Conservation (phyloP, 306 rosid species). For the Notholithocarpus densiflorus region DNA sequence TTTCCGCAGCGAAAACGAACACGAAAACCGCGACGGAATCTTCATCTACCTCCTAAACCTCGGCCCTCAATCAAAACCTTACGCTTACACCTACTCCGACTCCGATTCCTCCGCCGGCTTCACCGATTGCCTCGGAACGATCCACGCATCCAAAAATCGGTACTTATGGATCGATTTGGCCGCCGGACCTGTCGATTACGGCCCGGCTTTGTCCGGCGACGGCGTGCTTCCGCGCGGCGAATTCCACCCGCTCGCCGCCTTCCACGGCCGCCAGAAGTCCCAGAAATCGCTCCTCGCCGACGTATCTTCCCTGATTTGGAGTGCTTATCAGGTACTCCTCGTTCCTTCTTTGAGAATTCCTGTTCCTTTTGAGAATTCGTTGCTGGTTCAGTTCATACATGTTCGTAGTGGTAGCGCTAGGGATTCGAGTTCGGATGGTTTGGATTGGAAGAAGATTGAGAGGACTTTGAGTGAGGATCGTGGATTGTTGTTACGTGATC, state of each 20-base stretch:
- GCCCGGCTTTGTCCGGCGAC: slow-evolving; percentile 84
- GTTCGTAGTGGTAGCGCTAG: slow-evolving; percentile 39
- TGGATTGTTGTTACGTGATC: slow-evolving; percentile 65
- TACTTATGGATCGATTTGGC: slow-evolving; percentile 87
- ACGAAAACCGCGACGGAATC: slow-evolving; percentile 52
- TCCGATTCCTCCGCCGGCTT: slow-evolving; percentile 69
- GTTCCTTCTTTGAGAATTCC: slow-evolving; percentile 89
- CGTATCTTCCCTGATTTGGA: slow-evolving; percentile 67
- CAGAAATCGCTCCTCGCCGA: slow-evolving; percentile 67
- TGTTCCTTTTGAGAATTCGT: slow-evolving; percentile 58
- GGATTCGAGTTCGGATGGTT: slow-evolving; percentile 35
- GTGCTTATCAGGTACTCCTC: slow-evolving; percentile 78
- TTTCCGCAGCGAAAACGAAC: slow-evolving; percentile 47
- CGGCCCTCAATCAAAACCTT: slow-evolving; percentile 56
- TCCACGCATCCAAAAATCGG: slow-evolving; percentile 67
- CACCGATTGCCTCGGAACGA: slow-evolving; percentile 67
- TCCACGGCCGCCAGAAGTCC: slow-evolving; percentile 70
- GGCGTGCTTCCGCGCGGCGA: slow-evolving; percentile 82
- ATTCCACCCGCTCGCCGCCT: slow-evolving; percentile 78
- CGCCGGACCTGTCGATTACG: slow-evolving; percentile 90
- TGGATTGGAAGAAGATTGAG: slow-evolving; percentile 72
- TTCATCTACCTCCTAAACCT: slow-evolving; percentile 66
- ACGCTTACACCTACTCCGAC: slow-evolving; percentile 64
- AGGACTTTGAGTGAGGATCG: slow-evolving; percentile 45
- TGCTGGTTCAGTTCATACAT: slow-evolving; percentile 73